phyloP scores from a whole-genome alignment of 2,329 filamentous ascomycete species.

The Venturia carpophila region DNA sequence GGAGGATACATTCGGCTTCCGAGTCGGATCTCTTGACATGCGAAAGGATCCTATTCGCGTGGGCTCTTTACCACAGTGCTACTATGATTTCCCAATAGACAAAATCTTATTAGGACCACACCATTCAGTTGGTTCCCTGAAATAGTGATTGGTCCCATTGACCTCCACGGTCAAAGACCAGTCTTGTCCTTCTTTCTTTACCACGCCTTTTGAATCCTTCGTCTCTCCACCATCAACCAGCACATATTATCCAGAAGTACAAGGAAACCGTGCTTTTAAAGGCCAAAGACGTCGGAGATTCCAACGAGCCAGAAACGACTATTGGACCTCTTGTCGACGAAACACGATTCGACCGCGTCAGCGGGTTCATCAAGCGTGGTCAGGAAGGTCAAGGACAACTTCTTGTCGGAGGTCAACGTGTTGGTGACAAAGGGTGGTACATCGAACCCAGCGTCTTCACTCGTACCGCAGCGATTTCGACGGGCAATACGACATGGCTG shows the following conservation, averaged over 20 bases:
- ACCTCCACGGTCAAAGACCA: constrained; percentile 28
- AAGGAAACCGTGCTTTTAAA: constrained; percentile 29
- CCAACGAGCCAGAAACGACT: constrained; percentile 26
- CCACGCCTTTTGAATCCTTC: constrained; percentile 23
- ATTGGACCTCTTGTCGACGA: constrained; percentile 27
- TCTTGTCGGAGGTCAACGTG: constrained; percentile 19
- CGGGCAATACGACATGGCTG: constrained; percentile 39
- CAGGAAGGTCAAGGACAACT: constrained; percentile 20
- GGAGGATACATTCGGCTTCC: constrained; percentile 21
- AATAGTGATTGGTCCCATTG: constrained; percentile 26
- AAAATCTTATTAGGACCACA: constrained; percentile 21
- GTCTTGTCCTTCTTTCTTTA: constrained; percentile 20
- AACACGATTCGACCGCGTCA: constrained; percentile 20
- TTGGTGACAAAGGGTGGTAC: constrained; percentile 19
- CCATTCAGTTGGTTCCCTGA: constrained; percentile 22
- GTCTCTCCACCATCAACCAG: constrained; percentile 23
- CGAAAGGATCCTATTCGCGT: constrained; percentile 26
- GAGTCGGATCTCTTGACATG: constrained; percentile 23
- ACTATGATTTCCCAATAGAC: background rate
- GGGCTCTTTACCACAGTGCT: constrained; percentile 21
- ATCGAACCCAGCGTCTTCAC: constrained; percentile 29
- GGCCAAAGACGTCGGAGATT: constrained; percentile 27
- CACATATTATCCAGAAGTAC: constrained; percentile 30
- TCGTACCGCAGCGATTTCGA: constrained; percentile 31
- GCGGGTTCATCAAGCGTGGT: constrained; percentile 20